These are phyloP conservation scores for Hanseniaspora singularis DNA, from an alignment of 805 yeast species.

Conservation along the genomic window DNA sequence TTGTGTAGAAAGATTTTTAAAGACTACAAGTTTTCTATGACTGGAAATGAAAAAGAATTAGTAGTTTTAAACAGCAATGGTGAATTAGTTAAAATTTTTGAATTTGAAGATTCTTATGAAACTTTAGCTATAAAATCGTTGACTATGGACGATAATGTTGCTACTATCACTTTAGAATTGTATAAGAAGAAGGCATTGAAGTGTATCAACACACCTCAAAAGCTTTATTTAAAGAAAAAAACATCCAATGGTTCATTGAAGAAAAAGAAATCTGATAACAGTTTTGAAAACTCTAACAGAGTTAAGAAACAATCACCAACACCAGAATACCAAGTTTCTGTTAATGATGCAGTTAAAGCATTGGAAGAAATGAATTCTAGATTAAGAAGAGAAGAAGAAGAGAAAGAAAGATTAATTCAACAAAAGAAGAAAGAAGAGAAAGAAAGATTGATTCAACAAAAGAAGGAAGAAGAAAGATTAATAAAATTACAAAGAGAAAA, in stretches of 20 bases:
- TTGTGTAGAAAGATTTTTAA: constrained; percentile 8
- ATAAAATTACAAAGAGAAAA: background rate
- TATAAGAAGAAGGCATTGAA: background rate
- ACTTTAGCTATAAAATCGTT: constrained; percentile 7
- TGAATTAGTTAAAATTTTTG: constrained; percentile 13
- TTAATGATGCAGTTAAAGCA: background rate
- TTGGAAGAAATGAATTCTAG: background rate
- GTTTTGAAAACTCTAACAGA: background rate
- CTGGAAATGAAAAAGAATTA: constrained; percentile 2
- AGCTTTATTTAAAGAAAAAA: no score
- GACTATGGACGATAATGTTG: constrained; percentile 11
- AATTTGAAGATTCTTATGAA: constrained; percentile 11
- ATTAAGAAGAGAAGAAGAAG: background rate
- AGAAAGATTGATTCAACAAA: background rate
- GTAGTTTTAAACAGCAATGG: constrained; percentile 2
- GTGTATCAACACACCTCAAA: background rate
- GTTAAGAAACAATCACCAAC: background rate
- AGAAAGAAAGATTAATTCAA: background rate
- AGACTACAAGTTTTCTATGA: constrained; percentile 12
- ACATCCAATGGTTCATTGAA: background rate
- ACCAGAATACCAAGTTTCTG: background rate
- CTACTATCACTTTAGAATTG: constrained; percentile 1
- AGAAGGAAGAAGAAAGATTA: background rate
- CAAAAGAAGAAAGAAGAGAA: background rate
- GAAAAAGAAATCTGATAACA: background rate